Evolutionary conservation across 192 early-diverging fungal genomes (phyloP).

Genomic region (Gryganskiella cystojenkinii): DNA sequence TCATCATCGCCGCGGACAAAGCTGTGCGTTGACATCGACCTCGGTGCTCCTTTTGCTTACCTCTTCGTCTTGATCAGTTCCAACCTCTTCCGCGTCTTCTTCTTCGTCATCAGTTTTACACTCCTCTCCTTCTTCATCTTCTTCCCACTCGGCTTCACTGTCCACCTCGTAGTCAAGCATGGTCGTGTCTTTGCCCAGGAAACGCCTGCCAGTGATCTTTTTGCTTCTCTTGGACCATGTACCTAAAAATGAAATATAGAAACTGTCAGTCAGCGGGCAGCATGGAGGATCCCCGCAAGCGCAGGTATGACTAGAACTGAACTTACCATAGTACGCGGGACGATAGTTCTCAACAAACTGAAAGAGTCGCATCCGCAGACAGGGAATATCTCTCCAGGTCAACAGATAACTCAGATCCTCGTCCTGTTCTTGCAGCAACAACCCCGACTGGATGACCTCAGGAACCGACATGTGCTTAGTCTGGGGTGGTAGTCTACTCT

Average conservation of each 20-base stretch:
- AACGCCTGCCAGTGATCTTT: slow-evolving; percentile 63
- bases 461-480: slow-evolving; percentile 23
- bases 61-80: slow-evolving; percentile 68
- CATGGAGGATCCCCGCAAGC: too few relatives aligned
- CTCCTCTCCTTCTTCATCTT: slow-evolving; percentile 91
- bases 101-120: slow-evolving; percentile 82
- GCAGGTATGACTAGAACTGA: too few relatives aligned
- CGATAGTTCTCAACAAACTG: slow-evolving; percentile 78
- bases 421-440: slow-evolving; percentile 41
- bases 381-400: slow-evolving; percentile 48
- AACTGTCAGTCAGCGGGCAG: neutral
- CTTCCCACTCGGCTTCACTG: slow-evolving; percentile 93
- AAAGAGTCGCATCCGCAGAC: slow-evolving; percentile 68
- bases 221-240: slow-evolving; percentile 78
- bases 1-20: too few relatives aligned
- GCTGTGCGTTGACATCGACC: neutral
- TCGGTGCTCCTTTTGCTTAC: slow-evolving; percentile 2
- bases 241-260: slow-evolving; percentile 54
- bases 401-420: slow-evolving; percentile 22
- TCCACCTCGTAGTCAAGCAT: slow-evolving; percentile 88
- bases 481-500: slow-evolving; percentile 32
- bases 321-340: slow-evolving; percentile 80
- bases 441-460: slow-evolving; percentile 25
- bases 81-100: slow-evolving; percentile 70
- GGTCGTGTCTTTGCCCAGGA: slow-evolving; percentile 70